Evolutionary conservation across 768 basidiomycete species (phyloP), one percentile per base, ranked within the genome.

Genomic region (Phylloporus arenicola): DNA sequence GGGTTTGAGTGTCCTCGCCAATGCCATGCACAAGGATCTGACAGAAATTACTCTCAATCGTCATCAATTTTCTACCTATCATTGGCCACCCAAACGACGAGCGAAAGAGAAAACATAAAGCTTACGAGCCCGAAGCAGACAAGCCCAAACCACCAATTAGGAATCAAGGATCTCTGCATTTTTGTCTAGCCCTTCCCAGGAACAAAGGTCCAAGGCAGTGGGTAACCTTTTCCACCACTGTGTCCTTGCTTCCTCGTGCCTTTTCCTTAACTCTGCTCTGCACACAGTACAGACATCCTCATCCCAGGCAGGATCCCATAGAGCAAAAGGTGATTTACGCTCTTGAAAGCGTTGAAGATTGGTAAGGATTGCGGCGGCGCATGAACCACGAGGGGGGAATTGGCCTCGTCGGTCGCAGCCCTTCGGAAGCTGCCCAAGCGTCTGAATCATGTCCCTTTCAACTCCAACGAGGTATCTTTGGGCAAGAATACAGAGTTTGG

Each of bases 151-250:
- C 11, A 16, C 11, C 14, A 2, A 39, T 20, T 11, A 11, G 37
- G 37, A 16, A 13, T 22, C 20, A 9, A 8, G 38, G 10, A 7
- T 1, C 19, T 7, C 17, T 11, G 24, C 7, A 3, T 43, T 43
- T 19, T 48, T 39, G 19, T 48, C 55, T 10, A 57, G 30, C 10
- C 43, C 40, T 17, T 52, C 47, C 54, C 56, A 57, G 22, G 13
- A 4, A 3, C 42, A 37, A 25, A 57, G 45, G 20, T 39, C 50
- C 44, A 57, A 27, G 2, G 7, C 12, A 17, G 44, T 17, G 6
- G 51, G 51, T 3, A 57, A 16, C 17, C 33, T 17, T 6, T 34
- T 16, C 57, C 50, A 58, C 6, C 41, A 25, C 19, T 1, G 17
- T 5, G 2, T n/a, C 31, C 53, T 49, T 3, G 17, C 9, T 1